Conservation (phyloP, 768 basidiomycete species). For the Termitomyces sp. region DNA sequence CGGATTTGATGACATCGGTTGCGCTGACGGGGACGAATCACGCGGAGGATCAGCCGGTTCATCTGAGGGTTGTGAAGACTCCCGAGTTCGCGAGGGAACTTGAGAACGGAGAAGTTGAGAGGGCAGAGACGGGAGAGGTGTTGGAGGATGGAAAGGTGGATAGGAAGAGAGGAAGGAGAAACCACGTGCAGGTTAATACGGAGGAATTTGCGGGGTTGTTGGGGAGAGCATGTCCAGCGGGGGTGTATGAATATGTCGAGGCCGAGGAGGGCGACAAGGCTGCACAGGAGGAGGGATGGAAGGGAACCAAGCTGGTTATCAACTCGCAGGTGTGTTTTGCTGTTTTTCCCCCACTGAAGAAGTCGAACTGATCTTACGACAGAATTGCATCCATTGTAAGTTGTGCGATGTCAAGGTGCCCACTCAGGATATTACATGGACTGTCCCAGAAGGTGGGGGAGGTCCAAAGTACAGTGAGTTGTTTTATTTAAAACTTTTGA, state of each 20-base stretch:
- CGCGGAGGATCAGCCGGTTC: slow-evolving; percentile 92
- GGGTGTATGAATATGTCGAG: slow-evolving; percentile 94
- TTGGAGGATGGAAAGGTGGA: slow-evolving; percentile 25
- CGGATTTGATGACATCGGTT: slow-evolving; percentile 88
- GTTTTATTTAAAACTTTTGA: slow-evolving; percentile 1
- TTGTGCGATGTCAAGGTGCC: slow-evolving; percentile 96
- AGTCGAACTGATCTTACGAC: slow-evolving; percentile 3
- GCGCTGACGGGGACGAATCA: slow-evolving; percentile 93
- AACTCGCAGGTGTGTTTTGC: slow-evolving; percentile 77
- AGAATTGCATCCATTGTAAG: slow-evolving; percentile 95
- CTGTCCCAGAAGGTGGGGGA: slow-evolving; percentile 93
- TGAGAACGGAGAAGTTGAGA: slow-evolving; percentile 14
- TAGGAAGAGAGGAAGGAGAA: slow-evolving; percentile 37
- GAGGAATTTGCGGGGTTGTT: slow-evolving; percentile 82
- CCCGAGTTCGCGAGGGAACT: slow-evolving; percentile 20
- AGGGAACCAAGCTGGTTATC: slow-evolving; percentile 87
- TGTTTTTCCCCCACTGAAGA: background rate
- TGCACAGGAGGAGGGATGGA: slow-evolving; percentile 49
- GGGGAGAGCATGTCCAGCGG: slow-evolving; percentile 89
- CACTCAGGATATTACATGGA: slow-evolving; percentile 96
- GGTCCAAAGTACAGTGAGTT: slow-evolving; percentile 93
- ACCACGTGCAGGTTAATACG: slow-evolving; percentile 74
- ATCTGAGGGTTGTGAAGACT: slow-evolving; percentile 62
- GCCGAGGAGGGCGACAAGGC: slow-evolving; percentile 38
- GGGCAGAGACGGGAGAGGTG: slow-evolving; percentile 18